Evolutionary conservation across 179 eudicot species (phyloP).

Genomic region (Beta macrorhiza): DNA sequence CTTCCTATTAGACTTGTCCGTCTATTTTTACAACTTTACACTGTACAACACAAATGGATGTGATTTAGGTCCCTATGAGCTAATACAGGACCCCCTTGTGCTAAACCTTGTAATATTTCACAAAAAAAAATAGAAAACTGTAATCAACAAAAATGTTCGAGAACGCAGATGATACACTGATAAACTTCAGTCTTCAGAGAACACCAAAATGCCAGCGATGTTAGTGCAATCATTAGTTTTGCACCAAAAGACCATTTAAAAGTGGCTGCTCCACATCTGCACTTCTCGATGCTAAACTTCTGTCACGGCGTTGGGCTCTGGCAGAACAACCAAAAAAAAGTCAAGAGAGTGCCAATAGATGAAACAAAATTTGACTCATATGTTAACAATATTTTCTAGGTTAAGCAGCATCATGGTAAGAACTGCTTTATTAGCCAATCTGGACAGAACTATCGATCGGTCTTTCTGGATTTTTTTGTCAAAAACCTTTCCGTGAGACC

Average conservation of each 20-base stretch:
- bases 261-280: constrained; percentile 64
- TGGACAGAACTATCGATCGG: too few relatives aligned
- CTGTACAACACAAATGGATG: constrained; percentile 27
- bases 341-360: background rate
- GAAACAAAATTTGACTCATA: background rate
- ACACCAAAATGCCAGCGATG: background rate
- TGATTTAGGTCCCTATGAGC: constrained; percentile 2
- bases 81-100: constrained; percentile 10
- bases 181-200: background rate
- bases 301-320: constrained; percentile 46
- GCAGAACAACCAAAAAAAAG: constrained; percentile 7
- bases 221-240: constrained; percentile 24
- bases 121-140: constrained; percentile 4
- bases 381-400: background rate
- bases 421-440: too few relatives aligned
- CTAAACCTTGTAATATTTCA: constrained; percentile 7
- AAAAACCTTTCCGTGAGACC: too few relatives aligned
- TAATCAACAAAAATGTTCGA: constrained; percentile 15
- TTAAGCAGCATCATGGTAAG: too few relatives aligned
- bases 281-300: constrained; percentile 38
- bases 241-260: constrained; percentile 64
- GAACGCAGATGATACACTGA: background rate
- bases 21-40: constrained; percentile 20
- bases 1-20: background rate
- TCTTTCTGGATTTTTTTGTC: too few relatives aligned